phyloP scores from a whole-genome alignment of 2,329 filamentous ascomycete genomes.

The Pyrenophora teres region DNA sequence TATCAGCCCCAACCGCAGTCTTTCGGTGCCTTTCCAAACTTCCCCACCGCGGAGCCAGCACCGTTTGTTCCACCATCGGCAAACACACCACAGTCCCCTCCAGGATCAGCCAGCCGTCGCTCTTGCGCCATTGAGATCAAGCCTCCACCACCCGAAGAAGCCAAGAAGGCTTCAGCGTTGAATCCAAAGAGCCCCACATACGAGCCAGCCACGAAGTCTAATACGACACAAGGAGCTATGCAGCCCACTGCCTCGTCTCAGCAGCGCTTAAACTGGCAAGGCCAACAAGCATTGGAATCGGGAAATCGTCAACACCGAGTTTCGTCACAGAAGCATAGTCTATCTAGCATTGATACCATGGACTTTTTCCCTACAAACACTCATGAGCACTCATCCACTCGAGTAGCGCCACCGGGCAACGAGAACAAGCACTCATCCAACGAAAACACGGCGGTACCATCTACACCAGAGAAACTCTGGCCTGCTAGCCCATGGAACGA shows the following conservation, averaged over 20 bases:
- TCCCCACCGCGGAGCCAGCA: constrained; percentile 25
- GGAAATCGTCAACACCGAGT: constrained; percentile 21
- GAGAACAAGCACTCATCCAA: constrained; percentile 17
- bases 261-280: constrained; percentile 36
- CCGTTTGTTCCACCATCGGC: constrained; percentile 25
- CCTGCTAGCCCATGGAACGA: constrained; percentile 45
- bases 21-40: constrained; percentile 25
- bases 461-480: constrained; percentile 46
- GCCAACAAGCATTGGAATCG: constrained; percentile 21
- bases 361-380: constrained; percentile 51
- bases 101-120: constrained; percentile 42
- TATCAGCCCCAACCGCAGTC: constrained; percentile 26
- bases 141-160: constrained; percentile 38
- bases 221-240: constrained; percentile 16
- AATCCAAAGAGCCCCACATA: constrained; percentile 50
- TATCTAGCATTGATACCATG: constrained; percentile 48
- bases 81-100: constrained; percentile 34
- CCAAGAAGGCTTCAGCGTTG: constrained; percentile 38
- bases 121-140: constrained; percentile 51
- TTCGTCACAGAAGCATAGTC: constrained; percentile 42
- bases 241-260: constrained; percentile 43
- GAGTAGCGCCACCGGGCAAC: constrained; percentile 31
- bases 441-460: constrained; percentile 28
- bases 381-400: constrained; percentile 48
- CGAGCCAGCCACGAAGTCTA: constrained; percentile 36